These are phyloP conservation scores for Mycena polygramma DNA, from an alignment of 768 basidiomycete genomes.

Conservation along the genomic window DNA sequence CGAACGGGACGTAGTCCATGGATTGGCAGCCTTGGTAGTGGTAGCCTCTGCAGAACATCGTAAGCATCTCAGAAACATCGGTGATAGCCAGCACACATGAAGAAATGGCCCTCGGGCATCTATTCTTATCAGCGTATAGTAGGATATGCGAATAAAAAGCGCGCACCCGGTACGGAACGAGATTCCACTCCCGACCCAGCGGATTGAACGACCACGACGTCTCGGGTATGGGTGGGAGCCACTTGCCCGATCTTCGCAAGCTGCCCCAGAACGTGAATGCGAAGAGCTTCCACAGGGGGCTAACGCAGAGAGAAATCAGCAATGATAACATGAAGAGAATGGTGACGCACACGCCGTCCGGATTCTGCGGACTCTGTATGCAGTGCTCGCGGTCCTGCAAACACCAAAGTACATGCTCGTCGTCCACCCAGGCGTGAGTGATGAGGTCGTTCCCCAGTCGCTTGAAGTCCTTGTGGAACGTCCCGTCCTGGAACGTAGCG, in stretches of 20 bases:
- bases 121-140: background rate
- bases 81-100: slow-evolving; percentile 14
- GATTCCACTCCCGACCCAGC: slow-evolving; percentile 31
- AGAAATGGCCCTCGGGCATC: slow-evolving; percentile 36
- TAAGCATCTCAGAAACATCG: background rate
- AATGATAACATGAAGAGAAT: background rate
- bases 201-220: slow-evolving; percentile 36
- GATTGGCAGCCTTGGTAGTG: slow-evolving; percentile 29
- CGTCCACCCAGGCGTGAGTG: slow-evolving; percentile 33
- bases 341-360: slow-evolving; percentile 29
- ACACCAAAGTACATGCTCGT: slow-evolving; percentile 34
- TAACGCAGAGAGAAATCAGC: background rate
- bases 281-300: slow-evolving; percentile 33
- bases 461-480: slow-evolving; percentile 28
- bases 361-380: slow-evolving; percentile 30
- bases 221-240: slow-evolving; percentile 15
- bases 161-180: slow-evolving; percentile 32
- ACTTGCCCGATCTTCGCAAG: slow-evolving; percentile 23
- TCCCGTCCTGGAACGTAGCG: slow-evolving; percentile 17
- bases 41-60: slow-evolving; percentile 22
- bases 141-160: background rate
- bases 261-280: slow-evolving; percentile 37
- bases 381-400: slow-evolving; percentile 23
- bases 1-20: slow-evolving; percentile 22
- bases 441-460: slow-evolving; percentile 29